Evolutionary conservation across 202 grass and related monocot genomes (phyloP), one percentile per base, ranked within the genome.

Genomic region (Zizania palustris): DNA sequence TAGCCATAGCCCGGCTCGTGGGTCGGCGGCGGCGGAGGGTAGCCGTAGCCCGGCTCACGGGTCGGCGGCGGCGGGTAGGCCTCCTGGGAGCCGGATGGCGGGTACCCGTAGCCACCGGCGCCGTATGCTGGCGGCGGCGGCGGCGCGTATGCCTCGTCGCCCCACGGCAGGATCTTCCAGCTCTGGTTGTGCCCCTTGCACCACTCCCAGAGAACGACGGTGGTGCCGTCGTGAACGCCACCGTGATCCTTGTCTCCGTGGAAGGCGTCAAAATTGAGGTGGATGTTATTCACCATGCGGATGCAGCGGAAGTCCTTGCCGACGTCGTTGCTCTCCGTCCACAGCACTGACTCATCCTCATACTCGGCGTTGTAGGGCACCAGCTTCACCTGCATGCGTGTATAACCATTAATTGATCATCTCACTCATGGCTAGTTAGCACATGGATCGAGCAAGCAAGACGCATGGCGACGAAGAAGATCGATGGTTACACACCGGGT

Each of bases 281-380:
- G 5, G 78, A 67, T 85, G 80, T 95, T 95, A 69, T 95, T 95
- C 7, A 95, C 86, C 92, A 95, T 95, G 75, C 92, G 83, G 76
- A 95, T 83, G 88, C 92, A 95, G 45, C 92, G 85, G 86, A 92
- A 92, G 16, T 84, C 89, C 22, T 86, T 66, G 35, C 92, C 89
- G 0, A 91, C 75, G 65, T 96, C 92, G 11, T 13, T 28, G 78
- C 88, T 28, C 28, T 28, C 28, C 28, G 28, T 28, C 28, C 92
- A 94, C 34, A 94, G 76, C 65, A 94, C 83, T 4, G 92, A 91
- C 69, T 84, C 88, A 61, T 94, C 91, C 3, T 43, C 18, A 59
- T 69, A 91, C 3, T 86, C 80, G 0, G 85, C 76, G 62, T 84
- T 93, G 61, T 67, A 91, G 1, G 85, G 91, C 8, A 69, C 67